These are phyloP conservation scores for Ustilago cynodontis DNA, from an alignment of 1,284 basidiomycete species.

Conservation along the genomic window DNA sequence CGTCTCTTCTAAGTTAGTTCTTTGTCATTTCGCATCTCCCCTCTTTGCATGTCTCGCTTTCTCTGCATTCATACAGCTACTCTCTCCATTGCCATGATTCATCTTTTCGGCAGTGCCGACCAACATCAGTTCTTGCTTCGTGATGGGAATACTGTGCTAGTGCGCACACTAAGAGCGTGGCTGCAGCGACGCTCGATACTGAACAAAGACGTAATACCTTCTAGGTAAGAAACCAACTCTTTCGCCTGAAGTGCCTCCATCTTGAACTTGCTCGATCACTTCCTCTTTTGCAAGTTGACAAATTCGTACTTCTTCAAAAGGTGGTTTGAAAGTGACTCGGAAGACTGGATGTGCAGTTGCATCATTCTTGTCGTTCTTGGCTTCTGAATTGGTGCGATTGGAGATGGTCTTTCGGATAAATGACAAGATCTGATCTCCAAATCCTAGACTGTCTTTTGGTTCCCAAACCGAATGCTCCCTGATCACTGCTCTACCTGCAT, in stretches of 20 bases:
- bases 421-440: slow-evolving; percentile 77
- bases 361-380: slow-evolving; percentile 1
- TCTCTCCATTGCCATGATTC: neutral
- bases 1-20: slow-evolving; percentile 36
- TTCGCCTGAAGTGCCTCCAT: slow-evolving; percentile 26
- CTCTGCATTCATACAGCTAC: neutral
- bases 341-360: slow-evolving; percentile 50
- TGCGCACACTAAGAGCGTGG: neutral
- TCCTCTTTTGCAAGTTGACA: slow-evolving; percentile 16
- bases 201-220: slow-evolving; percentile 54
- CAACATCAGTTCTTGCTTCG: neutral
- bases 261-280: slow-evolving; percentile 39
- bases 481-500: slow-evolving; percentile 74
- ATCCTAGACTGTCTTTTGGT: slow-evolving; percentile 80
- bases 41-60: too few relatives aligned
- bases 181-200: slow-evolving; percentile 1
- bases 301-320: slow-evolving; percentile 47
- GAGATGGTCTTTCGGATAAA: slow-evolving; percentile 73
- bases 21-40: slow-evolving; percentile 8
- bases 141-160: neutral
- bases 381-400: neutral
- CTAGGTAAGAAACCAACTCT: slow-evolving; percentile 54
- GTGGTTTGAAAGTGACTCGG: slow-evolving; percentile 51
- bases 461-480: slow-evolving; percentile 83
- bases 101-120: neutral